Percentiles rank a stretch among this genome's conserved stretches.
Conservation (phyloP, 345 rosid species). For the Gossypium sturtianum region DNA sequence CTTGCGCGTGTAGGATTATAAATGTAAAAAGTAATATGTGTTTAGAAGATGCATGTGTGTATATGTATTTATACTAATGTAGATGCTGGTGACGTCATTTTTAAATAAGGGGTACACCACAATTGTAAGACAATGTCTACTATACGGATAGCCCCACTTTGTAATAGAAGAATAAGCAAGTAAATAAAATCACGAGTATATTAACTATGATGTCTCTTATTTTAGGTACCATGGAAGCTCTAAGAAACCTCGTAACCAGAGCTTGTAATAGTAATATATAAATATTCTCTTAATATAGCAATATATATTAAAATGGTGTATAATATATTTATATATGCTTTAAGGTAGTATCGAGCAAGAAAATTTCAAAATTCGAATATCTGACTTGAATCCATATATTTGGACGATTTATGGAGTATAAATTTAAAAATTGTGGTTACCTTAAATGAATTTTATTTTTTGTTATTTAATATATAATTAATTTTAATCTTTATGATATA, state of each 20-base stretch:
- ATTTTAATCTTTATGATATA: background rate
- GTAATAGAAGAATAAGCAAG: background rate
- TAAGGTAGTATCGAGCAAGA: background rate
- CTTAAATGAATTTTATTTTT: too few relatives aligned
- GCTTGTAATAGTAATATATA: background rate
- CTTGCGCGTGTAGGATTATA: background rate
- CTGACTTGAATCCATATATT: too few relatives aligned
- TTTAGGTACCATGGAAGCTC: background rate
- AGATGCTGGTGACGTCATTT: constrained; percentile 2
- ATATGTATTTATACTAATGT: background rate
- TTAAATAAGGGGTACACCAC: constrained; percentile 1
- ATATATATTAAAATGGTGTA: too few relatives aligned
- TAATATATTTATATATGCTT: too few relatives aligned
- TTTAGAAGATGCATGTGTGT: too few relatives aligned
- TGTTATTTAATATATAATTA: background rate
- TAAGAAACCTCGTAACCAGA: background rate
- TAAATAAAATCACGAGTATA: background rate
- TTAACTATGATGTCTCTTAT: background rate
- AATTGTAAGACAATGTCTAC: background rate
- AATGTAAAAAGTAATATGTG: too few relatives aligned
- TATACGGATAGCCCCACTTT: background rate
- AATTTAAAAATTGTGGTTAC: too few relatives aligned
- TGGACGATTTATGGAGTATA: too few relatives aligned
- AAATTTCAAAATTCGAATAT: too few relatives aligned
- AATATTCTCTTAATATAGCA: background rate